Evolutionary conservation across 441 rosid genomes (phyloP).

Genomic region (Iberis amara): DNA sequence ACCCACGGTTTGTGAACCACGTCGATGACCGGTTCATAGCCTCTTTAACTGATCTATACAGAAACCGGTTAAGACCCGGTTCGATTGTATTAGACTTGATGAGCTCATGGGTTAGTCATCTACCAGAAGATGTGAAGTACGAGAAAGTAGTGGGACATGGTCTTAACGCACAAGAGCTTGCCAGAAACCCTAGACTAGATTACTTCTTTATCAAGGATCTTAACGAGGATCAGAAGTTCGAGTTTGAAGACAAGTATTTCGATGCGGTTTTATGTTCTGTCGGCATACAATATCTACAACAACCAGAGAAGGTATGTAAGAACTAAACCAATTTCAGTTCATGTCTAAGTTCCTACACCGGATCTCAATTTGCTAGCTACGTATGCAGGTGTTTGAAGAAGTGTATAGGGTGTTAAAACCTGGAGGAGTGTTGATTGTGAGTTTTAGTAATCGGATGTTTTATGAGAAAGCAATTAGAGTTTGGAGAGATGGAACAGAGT

Average conservation of each 20-base stretch:
- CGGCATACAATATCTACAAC: slow-evolving; percentile 84
- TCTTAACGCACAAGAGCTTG: slow-evolving; percentile 81
- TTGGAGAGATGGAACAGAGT: slow-evolving; percentile 82
- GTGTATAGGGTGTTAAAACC: slow-evolving; percentile 67
- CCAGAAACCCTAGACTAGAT: slow-evolving; percentile 37
- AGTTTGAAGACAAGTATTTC: slow-evolving; percentile 47
- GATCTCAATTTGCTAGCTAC: background rate
- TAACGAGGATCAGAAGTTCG: slow-evolving; percentile 57
- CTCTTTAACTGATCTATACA: slow-evolving; percentile 56
- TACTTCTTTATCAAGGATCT: slow-evolving; percentile 59
- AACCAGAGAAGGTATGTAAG: slow-evolving; percentile 64
- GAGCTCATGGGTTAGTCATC: slow-evolving; percentile 95
- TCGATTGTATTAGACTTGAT: slow-evolving; percentile 67
- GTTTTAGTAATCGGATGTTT: slow-evolving; percentile 87
- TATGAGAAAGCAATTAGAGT: slow-evolving; percentile 74
- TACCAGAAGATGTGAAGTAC: slow-evolving; percentile 57
- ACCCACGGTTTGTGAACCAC: slow-evolving; percentile 78
- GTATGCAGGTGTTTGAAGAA: slow-evolving; percentile 70
- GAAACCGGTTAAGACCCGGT: slow-evolving; percentile 54
- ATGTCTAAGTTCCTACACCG: background rate
- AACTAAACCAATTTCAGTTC: slow-evolving; percentile 1
- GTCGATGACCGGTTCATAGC: slow-evolving; percentile 73
- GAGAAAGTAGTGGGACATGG: slow-evolving; percentile 85
- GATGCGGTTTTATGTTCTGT: slow-evolving; percentile 76
- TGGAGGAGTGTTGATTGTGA: slow-evolving; percentile 69